Conservation (phyloP, 2,329 filamentous ascomycete genomes). For the Venturia aucupariae region DNA sequence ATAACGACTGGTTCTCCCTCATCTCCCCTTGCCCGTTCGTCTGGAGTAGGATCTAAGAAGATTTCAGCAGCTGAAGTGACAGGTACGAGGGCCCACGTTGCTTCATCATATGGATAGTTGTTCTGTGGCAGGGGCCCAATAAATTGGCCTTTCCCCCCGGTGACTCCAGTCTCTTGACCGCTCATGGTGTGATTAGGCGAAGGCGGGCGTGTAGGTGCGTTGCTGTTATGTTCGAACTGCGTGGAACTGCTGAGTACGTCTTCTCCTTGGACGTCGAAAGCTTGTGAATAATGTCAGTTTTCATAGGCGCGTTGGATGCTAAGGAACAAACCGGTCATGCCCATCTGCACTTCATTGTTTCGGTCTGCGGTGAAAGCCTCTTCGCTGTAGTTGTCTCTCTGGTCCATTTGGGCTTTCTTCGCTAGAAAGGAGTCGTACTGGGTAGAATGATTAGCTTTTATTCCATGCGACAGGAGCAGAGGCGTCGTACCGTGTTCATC, state of each 20-base stretch:
- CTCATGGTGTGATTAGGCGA: not conserved
- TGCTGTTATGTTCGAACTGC: not conserved
- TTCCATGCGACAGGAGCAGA: not conserved
- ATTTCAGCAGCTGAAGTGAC: slow-evolving; percentile 41
- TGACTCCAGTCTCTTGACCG: slow-evolving; percentile 4
- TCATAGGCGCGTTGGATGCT: not conserved
- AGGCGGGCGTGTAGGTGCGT: slow-evolving; percentile 1
- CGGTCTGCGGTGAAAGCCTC: not conserved
- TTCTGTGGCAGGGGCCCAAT: slow-evolving; percentile 12
- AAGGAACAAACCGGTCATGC: not conserved
- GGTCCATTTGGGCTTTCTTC: not conserved
- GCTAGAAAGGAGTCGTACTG: not conserved
- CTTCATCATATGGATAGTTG: slow-evolving; percentile 12
- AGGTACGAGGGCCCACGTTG: slow-evolving; percentile 46
- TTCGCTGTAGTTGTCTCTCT: not conserved
- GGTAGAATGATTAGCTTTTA: not conserved
- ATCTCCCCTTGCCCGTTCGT: slow-evolving; percentile 36
- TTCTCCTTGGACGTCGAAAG: not conserved
- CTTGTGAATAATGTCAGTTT: not conserved
- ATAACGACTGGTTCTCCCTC: slow-evolving; percentile 44
- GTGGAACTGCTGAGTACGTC: not conserved
- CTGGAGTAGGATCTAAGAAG: slow-evolving; percentile 43
- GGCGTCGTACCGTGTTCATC: not conserved
- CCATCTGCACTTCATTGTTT: not conserved
- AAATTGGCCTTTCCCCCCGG: not conserved